Conservation (phyloP, 768 basidiomycete genomes). For the Calocybe indica region DNA sequence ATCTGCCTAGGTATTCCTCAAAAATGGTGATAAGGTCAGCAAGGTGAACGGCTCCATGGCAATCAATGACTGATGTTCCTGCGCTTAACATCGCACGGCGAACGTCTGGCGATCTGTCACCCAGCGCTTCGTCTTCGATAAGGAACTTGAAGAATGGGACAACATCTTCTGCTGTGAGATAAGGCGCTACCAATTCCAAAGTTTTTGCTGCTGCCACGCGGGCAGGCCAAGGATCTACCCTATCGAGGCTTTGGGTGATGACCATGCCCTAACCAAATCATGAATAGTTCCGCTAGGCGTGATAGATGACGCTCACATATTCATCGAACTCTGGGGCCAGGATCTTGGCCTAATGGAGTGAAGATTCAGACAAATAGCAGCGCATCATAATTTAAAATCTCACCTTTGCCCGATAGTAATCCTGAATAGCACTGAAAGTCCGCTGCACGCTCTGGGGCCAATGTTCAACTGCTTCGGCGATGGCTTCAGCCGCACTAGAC, state of each 20-base stretch:
- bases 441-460: slow-evolving; percentile 53
- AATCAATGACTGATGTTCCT: slow-evolving; percentile 75
- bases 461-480: slow-evolving; percentile 71
- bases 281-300: slow-evolving; percentile 1
- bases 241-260: slow-evolving; percentile 78
- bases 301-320: slow-evolving; percentile 52
- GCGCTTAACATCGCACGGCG: slow-evolving; percentile 85
- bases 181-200: slow-evolving; percentile 62
- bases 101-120: slow-evolving; percentile 78
- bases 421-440: slow-evolving; percentile 51
- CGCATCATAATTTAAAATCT: background rate
- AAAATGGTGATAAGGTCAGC: slow-evolving; percentile 76
- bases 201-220: slow-evolving; percentile 69
- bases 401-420: slow-evolving; percentile 82
- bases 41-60: slow-evolving; percentile 69
- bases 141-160: slow-evolving; percentile 79
- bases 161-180: slow-evolving; percentile 57
- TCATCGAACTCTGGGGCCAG: slow-evolving; percentile 89
- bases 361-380: background rate
- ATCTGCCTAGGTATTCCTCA: slow-evolving; percentile 62
- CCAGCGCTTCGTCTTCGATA: slow-evolving; percentile 80
- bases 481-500: slow-evolving; percentile 58
- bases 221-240: slow-evolving; percentile 83
- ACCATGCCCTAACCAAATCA: slow-evolving; percentile 73
- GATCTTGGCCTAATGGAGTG: slow-evolving; percentile 58